Conservation (phyloP, 331 rosid genomes). For the Telfairia occidentalis region DNA sequence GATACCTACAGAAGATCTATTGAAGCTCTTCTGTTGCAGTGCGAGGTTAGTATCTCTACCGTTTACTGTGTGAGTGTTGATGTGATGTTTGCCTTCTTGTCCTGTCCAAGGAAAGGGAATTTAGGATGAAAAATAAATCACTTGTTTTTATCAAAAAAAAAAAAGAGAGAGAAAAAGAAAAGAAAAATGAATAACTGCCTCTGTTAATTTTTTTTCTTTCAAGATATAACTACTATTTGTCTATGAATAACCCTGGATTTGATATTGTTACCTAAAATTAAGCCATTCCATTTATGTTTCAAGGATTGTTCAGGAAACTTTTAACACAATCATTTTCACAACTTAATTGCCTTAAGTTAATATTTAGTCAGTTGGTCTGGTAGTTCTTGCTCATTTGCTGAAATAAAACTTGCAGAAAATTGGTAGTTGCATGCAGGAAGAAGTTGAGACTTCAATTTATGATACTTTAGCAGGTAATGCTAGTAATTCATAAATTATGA, state of each 20-base stretch:
- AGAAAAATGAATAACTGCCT: no score
- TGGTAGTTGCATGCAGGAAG: conserved; percentile 69
- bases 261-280: background rate
- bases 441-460: conserved; percentile 69
- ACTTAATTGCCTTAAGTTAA: background rate
- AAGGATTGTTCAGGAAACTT: background rate
- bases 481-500: conserved; percentile 16
- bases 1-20: conserved; percentile 70
- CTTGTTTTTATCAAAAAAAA: no score
- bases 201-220: background rate
- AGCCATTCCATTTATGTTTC: background rate
- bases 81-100: background rate
- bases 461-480: conserved; percentile 64
- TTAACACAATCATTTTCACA: background rate
- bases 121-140: background rate
- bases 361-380: background rate
- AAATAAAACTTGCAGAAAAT: conserved; percentile 47
- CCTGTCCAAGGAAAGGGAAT: background rate
- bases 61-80: background rate
- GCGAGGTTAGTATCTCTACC: conserved; percentile 40
- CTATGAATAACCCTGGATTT: background rate
- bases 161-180: no score
- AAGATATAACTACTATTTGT: background rate
- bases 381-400: conserved; percentile 16
- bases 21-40: conserved; percentile 59